Evolutionary conservation across 2,329 filamentous ascomycete species (phyloP), one percentile per base, ranked within the genome.

Genomic region (Penicillium sp.): DNA sequence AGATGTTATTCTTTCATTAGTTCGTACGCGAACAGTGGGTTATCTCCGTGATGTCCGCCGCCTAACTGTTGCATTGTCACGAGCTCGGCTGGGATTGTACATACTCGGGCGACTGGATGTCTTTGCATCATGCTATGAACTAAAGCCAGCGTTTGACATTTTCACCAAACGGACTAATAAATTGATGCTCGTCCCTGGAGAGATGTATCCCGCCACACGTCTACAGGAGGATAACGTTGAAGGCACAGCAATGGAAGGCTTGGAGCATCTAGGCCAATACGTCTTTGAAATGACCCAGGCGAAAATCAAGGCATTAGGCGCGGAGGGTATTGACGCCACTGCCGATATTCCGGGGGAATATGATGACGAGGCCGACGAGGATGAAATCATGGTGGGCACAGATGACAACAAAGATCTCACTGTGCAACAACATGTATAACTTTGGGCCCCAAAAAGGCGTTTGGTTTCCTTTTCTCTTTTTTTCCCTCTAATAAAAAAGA

Each of bases 181-280:
- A 69, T 81, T 99, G 56, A 80, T 83, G 65, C 81, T 97, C 7
- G 86, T 90, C 1, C 91, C 90, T 0, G 90, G 90, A 18, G 94
- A 99, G 76, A 83, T 97, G 77, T 96, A 85, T 80, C 89, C 90
- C 0, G 83, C 89, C 0, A 72, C 81, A 55, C 79, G 90, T 46
- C 66, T 68, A 4, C 70, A 75, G 18, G 77, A 78, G 8, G 79
- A 79, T 18, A 77, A 79, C 6, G 68, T 77, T 6, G 76, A 73
- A 43, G 74, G 73, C n/a, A 87, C 85, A 1, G 79, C 84, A 20
- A 97, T 99, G 90, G 89, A 93, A 65, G 84, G 89, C 33, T 87
- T 97, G 1, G 93, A 99, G 77, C 94, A 99, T 76, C 74, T 99
- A 35, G 94, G 94, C 0, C 89, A 96, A 74, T 99, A 97, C 71